Base-by-base conservation (phyloP, 805 yeast genomes). In the Candida hispaniensis region DNA sequence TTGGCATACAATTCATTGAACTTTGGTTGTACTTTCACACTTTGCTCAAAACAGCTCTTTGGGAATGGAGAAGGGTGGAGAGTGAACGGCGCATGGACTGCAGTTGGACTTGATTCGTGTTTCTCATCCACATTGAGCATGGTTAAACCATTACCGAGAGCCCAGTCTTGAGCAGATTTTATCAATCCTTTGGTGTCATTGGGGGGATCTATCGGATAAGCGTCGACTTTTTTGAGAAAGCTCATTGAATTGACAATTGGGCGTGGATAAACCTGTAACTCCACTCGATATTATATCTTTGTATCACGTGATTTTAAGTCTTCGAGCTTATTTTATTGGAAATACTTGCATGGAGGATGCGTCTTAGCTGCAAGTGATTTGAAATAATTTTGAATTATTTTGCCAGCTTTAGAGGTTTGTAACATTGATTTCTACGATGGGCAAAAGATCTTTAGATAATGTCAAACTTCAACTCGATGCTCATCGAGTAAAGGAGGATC, bases 51-150 rank as follows among this genome's bases (percentile, higher is more conserved):
- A 36, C 79, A 73, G 2, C 50, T 35, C 39, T 59, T 64, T 4
- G 95, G 88, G 44, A 85, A 74, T 5, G 94, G 94, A 0, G 96
- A 79, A 4, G 99, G 99, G 50, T 65, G 83, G 17, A 88, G 49
- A 1, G 98, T 91, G 7, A 83, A 74, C 22, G 99, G 98, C 2
- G 95, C 94, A 34, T 67, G 68, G 13, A 58, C 57, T 10, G 73
- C 67, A 25, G 60, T 60, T n/a, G n/a, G n/a, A n/a, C n/a, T n/a
- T n/a, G n/a, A n/a, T n/a, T n/a, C n/a, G n/a, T n/a, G n/a, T n/a
- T 46, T 59, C 65, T 14, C 42, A 47, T 64, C 72, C 15, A 66
- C 61, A 1, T 76, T 83, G 47, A 80, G 77, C 75, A 86, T 76
- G n/a, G 74, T 67, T 26, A 86, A 61, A 2, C 96, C 95, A 57